A percentile compares a stretch with the other conserved stretches of the same genome.
Evolutionary conservation across 1,284 basidiomycete genomes (phyloP).

Genomic region (Tilletia walkeri): DNA sequence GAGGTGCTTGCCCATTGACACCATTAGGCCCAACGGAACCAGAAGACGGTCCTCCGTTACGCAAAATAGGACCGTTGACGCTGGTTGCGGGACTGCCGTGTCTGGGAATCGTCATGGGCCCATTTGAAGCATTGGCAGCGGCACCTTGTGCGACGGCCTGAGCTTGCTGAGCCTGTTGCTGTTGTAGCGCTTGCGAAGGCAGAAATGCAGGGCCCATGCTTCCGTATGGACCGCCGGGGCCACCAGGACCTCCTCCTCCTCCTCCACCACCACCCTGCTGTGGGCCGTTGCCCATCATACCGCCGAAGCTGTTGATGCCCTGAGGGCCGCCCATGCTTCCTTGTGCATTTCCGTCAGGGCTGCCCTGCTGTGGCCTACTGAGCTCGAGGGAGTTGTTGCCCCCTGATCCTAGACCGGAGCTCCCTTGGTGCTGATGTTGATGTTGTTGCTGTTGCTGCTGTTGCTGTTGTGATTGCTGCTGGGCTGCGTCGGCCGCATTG

Average conservation of each 20-base stretch:
- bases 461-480: conserved; percentile 34
- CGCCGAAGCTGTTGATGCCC: conserved; percentile 5
- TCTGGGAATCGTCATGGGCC: not conserved
- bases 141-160: conserved; percentile 5
- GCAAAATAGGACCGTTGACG: not conserved
- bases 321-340: conserved; percentile 2
- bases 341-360: not conserved
- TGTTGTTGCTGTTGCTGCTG: conserved; percentile 12
- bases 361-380: not conserved
- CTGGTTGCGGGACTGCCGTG: conserved; percentile 6
- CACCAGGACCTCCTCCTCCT: not conserved
- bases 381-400: conserved; percentile 6
- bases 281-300: not conserved
- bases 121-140: not conserved
- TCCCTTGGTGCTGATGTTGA: conserved; percentile 17
- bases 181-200: not conserved
- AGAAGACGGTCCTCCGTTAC: not conserved
- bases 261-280: not conserved
- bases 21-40: not conserved
- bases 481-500: conserved; percentile 29
- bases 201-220: not conserved
- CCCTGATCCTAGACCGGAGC: not conserved
- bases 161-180: not conserved
- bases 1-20: not conserved
- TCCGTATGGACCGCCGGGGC: not conserved